Percentiles rank a stretch among this genome's conserved stretches.
phyloP scores from a whole-genome alignment of 331 rosid genomes.

The Rosa hybrid region DNA sequence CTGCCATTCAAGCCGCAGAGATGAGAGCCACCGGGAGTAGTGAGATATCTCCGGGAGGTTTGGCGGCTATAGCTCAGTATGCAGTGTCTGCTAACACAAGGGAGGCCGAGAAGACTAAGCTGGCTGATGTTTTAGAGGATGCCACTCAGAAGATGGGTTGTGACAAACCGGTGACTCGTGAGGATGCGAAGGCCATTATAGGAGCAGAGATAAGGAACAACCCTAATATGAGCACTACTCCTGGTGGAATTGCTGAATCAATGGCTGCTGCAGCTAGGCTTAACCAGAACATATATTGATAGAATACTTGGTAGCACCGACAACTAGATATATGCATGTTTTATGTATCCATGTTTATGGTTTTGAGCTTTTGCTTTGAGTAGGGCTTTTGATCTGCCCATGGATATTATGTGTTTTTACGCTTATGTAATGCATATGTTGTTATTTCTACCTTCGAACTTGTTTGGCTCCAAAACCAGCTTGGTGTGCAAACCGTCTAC shows the following conservation, averaged over 20 bases:
- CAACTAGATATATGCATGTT: background rate
- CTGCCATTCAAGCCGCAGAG: conserved; percentile 45
- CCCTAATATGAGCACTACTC: conserved; percentile 48
- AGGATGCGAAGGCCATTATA: conserved; percentile 64
- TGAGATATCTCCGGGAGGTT: conserved; percentile 30
- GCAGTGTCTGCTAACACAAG: conserved; percentile 48
- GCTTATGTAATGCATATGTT: no score
- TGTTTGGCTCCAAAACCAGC: no score
- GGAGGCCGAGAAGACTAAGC: conserved; percentile 30
- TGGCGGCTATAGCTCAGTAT: conserved; percentile 48
- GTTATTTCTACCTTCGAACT: no score
- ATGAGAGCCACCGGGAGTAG: conserved; percentile 41
- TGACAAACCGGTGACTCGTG: conserved; percentile 58
- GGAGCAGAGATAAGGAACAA: conserved; percentile 68
- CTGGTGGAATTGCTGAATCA: conserved; percentile 59
- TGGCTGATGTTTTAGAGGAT: conserved; percentile 46
- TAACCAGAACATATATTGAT: conserved; percentile 36
- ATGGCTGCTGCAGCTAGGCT: conserved; percentile 45
- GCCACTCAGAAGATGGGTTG: conserved; percentile 37
- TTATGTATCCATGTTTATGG: background rate
- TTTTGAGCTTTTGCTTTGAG: background rate
- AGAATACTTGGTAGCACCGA: no score
- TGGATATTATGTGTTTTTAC: background rate
- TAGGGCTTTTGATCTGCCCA: background rate
- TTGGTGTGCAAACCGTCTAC: no score